phyloP scores from a whole-genome alignment of 495 filamentous ascomycete genomes.

The Hypomontagnella monticulosa region DNA sequence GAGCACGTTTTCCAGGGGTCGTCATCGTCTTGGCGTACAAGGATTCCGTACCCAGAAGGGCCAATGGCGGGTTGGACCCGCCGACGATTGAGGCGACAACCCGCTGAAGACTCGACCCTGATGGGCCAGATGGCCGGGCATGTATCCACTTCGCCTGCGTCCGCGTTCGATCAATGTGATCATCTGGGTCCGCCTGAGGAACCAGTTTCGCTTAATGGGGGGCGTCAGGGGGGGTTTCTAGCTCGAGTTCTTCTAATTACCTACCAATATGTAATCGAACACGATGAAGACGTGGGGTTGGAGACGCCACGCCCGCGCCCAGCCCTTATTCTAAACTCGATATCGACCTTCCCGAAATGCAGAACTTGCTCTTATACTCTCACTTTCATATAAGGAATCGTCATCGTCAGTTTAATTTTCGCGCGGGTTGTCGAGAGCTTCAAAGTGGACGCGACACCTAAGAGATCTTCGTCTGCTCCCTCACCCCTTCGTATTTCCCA shows the following conservation, averaged over 20 bases:
- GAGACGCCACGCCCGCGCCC: slow-evolving; percentile 10
- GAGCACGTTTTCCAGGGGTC: slow-evolving; percentile 45
- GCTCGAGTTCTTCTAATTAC: background rate
- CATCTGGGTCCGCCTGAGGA: slow-evolving; percentile 13
- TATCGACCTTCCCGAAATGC: slow-evolving; percentile 35
- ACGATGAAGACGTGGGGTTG: background rate
- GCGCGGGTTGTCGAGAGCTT: background rate
- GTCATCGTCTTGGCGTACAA: slow-evolving; percentile 27
- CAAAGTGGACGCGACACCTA: background rate
- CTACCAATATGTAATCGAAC: too few species aligned
- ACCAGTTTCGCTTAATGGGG: background rate
- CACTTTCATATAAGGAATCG: slow-evolving; percentile 19
- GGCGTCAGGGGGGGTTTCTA: background rate
- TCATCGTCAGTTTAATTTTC: slow-evolving; percentile 2
- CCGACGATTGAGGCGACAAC: slow-evolving; percentile 27
- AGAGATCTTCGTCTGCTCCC: slow-evolving; percentile 7
- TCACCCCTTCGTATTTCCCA: background rate
- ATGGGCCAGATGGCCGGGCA: slow-evolving; percentile 19
- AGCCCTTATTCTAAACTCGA: slow-evolving; percentile 3
- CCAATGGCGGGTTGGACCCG: slow-evolving; percentile 20
- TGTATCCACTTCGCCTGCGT: slow-evolving; percentile 37
- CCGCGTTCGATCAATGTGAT: slow-evolving; percentile 11
- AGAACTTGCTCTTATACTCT: slow-evolving; percentile 41
- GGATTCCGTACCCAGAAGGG: slow-evolving; percentile 12
- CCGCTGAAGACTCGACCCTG: slow-evolving; percentile 27